Conservation (phyloP, 768 basidiomycete genomes). For the Heimioporus sp. region DNA sequence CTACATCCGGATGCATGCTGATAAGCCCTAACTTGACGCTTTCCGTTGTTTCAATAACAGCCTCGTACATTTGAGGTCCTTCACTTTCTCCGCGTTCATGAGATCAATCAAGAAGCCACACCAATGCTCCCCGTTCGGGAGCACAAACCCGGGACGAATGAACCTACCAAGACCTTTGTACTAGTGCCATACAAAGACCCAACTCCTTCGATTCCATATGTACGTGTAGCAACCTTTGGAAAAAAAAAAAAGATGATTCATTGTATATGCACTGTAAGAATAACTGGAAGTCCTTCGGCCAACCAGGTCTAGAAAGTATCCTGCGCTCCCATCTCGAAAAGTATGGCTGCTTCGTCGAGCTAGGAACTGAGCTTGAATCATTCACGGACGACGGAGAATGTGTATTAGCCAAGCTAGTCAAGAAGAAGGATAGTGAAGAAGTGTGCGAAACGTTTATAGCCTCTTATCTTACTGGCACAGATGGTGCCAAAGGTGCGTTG, state of each 20-base stretch:
- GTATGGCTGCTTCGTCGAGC: constrained; percentile 34
- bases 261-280: background rate
- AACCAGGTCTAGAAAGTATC: constrained; percentile 30
- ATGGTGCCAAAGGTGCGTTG: constrained; percentile 34
- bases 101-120: constrained; percentile 33
- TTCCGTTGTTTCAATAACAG: background rate
- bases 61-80: constrained; percentile 43
- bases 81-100: constrained; percentile 39
- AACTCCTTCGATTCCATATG: constrained; percentile 29
- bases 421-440: constrained; percentile 21
- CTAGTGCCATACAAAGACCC: background rate
- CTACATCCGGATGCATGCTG: background rate
- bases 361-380: constrained; percentile 43
- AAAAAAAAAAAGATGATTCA: background rate
- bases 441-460: constrained; percentile 23
- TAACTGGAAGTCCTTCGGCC: constrained; percentile 15
- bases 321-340: constrained; percentile 15
- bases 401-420: constrained; percentile 37
- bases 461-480: constrained; percentile 40
- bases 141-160: constrained; percentile 29
- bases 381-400: constrained; percentile 37
- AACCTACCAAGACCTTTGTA: constrained; percentile 11
- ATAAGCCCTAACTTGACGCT: background rate
- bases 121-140: constrained; percentile 28
- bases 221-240: constrained; percentile 1